Conservation (phyloP, 2,329 filamentous ascomycete species). For the Pseudogymnoascus sp. region DNA sequence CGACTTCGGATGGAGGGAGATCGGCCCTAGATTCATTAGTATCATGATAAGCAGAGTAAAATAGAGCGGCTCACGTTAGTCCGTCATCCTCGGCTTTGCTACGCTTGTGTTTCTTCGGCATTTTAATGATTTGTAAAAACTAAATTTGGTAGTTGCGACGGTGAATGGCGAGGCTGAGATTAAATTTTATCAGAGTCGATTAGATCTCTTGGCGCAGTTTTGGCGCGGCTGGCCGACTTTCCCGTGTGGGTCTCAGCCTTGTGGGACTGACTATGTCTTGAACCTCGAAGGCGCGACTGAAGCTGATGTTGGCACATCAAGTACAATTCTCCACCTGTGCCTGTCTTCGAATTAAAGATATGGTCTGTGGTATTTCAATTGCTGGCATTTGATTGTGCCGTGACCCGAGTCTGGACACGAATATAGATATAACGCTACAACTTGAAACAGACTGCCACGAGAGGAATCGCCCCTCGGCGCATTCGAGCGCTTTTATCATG, state of each 20-base stretch:
- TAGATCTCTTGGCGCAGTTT: slow-evolving; percentile 3
- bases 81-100: slow-evolving; percentile 45
- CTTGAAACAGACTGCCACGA: neutral
- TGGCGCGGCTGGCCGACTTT: neutral
- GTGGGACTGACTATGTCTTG: neutral
- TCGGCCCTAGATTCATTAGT: slow-evolving; percentile 21
- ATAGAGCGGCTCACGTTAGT: slow-evolving; percentile 38
- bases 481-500: neutral
- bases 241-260: slow-evolving; percentile 2
- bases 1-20: slow-evolving; percentile 41
- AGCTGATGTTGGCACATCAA: neutral
- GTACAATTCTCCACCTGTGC: neutral
- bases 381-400: slow-evolving; percentile 2
- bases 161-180: slow-evolving; percentile 8
- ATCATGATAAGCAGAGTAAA: neutral
- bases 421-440: neutral
- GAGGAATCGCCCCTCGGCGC: neutral
- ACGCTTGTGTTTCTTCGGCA: slow-evolving; percentile 85
- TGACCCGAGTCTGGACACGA: neutral
- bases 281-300: neutral
- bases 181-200: slow-evolving; percentile 3
- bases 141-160: slow-evolving; percentile 1
- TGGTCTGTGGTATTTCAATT: neutral
- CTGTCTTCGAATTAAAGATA: neutral
- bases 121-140: slow-evolving; percentile 33